phyloP scores from a whole-genome alignment of 306 rosid species.

The Crataegus laevigata region DNA sequence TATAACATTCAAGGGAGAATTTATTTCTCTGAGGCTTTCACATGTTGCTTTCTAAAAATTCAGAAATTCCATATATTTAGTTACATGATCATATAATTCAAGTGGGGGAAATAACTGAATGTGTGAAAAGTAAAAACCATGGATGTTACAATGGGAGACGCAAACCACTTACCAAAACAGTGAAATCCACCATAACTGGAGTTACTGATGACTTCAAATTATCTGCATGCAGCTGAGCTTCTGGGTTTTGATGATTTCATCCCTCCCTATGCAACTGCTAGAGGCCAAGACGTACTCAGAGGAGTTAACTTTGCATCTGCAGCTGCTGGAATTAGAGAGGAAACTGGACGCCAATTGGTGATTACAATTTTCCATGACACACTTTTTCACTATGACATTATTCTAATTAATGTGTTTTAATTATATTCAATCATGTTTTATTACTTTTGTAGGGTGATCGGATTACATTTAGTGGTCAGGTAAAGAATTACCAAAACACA shows the following conservation, averaged over 20 bases:
- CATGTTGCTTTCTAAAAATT: neutral
- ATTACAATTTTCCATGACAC: neutral
- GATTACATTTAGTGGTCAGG: conserved; percentile 78
- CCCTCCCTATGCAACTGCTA: conserved; percentile 51
- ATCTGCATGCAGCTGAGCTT: conserved; percentile 47
- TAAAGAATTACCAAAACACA: conserved; percentile 55
- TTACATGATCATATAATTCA: neutral
- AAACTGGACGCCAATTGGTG: conserved; percentile 92
- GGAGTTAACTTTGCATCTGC: conserved; percentile 97
- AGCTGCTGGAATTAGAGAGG: conserved; percentile 95
- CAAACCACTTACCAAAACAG: neutral
- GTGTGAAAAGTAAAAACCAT: neutral
- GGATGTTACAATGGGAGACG: no score
- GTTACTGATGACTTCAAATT: no score
- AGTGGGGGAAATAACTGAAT: neutral
- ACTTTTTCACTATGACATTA: neutral
- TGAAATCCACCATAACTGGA: neutral
- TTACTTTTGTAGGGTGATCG: conserved; percentile 55
- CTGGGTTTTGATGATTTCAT: conserved; percentile 72
- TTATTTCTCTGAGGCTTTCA: neutral
- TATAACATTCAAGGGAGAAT: neutral
- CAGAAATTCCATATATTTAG: neutral
- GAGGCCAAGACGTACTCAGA: conserved; percentile 52
- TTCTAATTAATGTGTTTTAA: neutral
- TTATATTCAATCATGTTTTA: neutral